Evolutionary conservation across 331 rosid species (phyloP).

Genomic region (Dryas integrifolia): DNA sequence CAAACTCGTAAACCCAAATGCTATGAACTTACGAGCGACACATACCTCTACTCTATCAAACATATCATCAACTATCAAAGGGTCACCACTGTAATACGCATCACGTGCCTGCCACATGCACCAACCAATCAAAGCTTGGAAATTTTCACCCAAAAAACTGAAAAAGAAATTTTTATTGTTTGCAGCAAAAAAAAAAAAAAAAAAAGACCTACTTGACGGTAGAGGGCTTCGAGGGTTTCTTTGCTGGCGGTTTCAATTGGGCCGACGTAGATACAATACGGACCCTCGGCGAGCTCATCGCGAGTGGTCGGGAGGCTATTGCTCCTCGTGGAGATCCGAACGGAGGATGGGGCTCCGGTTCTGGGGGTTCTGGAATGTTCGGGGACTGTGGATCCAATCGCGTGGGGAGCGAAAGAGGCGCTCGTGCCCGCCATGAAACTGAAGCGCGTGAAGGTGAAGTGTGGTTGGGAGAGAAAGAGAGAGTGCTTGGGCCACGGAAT

Average conservation of each 20-base stretch:
- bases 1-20: neutral
- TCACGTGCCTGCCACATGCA: constrained; percentile 59
- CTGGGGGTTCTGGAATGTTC: constrained; percentile 39
- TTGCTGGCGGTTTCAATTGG: constrained; percentile 78
- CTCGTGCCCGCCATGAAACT: constrained; percentile 60
- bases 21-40: neutral
- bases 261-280: constrained; percentile 75
- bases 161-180: neutral
- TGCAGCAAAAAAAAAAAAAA: neutral
- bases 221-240: constrained; percentile 87
- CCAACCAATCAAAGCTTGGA: neutral
- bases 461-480: neutral
- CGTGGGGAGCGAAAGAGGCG: constrained; percentile 43
- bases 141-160: neutral
- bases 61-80: constrained; percentile 88
- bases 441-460: constrained; percentile 3
- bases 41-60: constrained; percentile 88
- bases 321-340: constrained; percentile 46
- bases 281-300: constrained; percentile 51
- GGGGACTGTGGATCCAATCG: constrained; percentile 33
- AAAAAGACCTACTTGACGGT: constrained; percentile 45
- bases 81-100: constrained; percentile 78
- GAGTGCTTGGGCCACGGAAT: constrained; percentile 28
- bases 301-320: constrained; percentile 32
- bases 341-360: constrained; percentile 33